Percentiles rank a stretch among this genome's conserved stretches.
Evolutionary conservation across 371 early-diverging fungal genomes (phyloP).

Genomic region (Rhizopus arrhizus): DNA sequence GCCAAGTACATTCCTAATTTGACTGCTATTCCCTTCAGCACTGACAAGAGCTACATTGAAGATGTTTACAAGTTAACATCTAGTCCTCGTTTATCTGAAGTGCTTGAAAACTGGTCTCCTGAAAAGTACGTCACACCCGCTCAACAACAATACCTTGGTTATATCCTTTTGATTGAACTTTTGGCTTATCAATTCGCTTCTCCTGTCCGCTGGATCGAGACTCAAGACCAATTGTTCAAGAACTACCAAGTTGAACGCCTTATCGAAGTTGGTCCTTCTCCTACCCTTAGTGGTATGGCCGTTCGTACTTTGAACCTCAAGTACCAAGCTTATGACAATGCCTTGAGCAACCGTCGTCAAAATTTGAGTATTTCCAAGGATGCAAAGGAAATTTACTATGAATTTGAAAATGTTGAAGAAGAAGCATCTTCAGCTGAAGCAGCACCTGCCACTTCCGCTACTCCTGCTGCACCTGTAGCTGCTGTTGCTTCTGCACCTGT

Average conservation of each 20-base stretch:
- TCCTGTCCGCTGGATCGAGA: constrained; percentile 97
- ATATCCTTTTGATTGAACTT: constrained; percentile 86
- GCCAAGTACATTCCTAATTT: constrained; percentile 95
- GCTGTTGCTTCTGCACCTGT: constrained; percentile 57
- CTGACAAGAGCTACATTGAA: constrained; percentile 79
- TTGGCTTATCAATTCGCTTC: constrained; percentile 94
- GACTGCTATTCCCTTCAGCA: constrained; percentile 89
- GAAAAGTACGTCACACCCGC: constrained; percentile 66
- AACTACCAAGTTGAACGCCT: constrained; percentile 81
- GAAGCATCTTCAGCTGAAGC: constrained; percentile 52
- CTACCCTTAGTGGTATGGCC: constrained; percentile 92
- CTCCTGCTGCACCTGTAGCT: constrained; percentile 55
- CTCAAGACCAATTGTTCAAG: constrained; percentile 91
- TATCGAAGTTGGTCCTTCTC: constrained; percentile 91
- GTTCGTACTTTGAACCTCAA: constrained; percentile 93
- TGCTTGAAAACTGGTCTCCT: constrained; percentile 85
- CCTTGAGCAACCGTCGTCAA: constrained; percentile 85
- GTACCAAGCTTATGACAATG: constrained; percentile 95
- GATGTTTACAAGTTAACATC: constrained; percentile 75
- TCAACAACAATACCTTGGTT: constrained; percentile 86
- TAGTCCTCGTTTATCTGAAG: constrained; percentile 73
- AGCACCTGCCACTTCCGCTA: constrained; percentile 49
- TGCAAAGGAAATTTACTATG: constrained; percentile 91
- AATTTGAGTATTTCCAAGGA: constrained; percentile 88
- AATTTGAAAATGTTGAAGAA: constrained; percentile 67